Evolutionary conservation across 805 yeast genomes (phyloP).

Genomic region (Ogataea neopini): DNA sequence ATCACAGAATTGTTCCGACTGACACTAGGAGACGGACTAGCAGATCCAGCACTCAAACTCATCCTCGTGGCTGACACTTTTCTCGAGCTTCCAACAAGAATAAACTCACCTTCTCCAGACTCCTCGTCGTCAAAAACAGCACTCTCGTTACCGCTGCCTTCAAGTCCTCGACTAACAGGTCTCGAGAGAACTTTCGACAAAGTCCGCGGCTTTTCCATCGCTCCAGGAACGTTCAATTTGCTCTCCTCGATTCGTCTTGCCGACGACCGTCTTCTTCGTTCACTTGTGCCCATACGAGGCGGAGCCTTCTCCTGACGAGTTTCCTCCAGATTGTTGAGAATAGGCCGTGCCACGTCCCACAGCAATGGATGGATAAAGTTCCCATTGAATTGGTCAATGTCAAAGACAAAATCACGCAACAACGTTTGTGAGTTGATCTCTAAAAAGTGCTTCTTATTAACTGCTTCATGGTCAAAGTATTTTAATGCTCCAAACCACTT

Average conservation of each 20-base stretch:
- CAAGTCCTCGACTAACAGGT: conserved; percentile 1
- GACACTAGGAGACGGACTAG: background rate
- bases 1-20: conserved; percentile 7
- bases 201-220: conserved; percentile 16
- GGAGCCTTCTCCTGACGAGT: conserved; percentile 1
- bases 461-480: conserved; percentile 24
- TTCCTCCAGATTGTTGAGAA: conserved; percentile 14
- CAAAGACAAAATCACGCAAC: conserved; percentile 37
- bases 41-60: background rate
- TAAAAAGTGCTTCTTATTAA: conserved; percentile 14
- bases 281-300: conserved; percentile 7
- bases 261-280: conserved; percentile 28
- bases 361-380: conserved; percentile 39
- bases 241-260: conserved; percentile 26
- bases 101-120: conserved; percentile 34
- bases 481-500: conserved; percentile 37
- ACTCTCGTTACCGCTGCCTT: conserved; percentile 13
- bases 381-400: conserved; percentile 40
- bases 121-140: conserved; percentile 31
- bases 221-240: conserved; percentile 25
- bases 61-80: conserved; percentile 27
- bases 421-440: conserved; percentile 31
- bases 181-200: conserved; percentile 8
- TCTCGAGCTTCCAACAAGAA: conserved; percentile 36
- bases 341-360: conserved; percentile 31